Evolutionary conservation across 768 basidiomycete genomes (phyloP).

Genomic region (Leucogyrophana mollusca): DNA sequence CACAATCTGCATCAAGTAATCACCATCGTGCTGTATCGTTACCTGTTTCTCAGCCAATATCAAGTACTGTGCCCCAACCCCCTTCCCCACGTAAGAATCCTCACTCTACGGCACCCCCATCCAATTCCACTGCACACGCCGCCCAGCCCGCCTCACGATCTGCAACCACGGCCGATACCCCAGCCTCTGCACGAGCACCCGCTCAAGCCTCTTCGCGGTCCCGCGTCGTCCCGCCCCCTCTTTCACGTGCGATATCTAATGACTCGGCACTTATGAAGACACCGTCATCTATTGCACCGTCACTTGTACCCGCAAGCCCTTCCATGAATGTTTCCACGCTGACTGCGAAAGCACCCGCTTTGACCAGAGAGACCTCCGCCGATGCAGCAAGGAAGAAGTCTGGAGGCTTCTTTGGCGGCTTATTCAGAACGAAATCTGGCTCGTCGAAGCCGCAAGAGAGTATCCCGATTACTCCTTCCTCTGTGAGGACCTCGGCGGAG

Average conservation of each 20-base stretch:
- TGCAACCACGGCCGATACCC: conserved; percentile 21
- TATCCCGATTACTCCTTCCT: conserved; percentile 16
- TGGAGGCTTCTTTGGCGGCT: conserved; percentile 23
- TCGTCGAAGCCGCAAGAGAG: conserved; percentile 28
- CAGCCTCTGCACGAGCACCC: conserved; percentile 28
- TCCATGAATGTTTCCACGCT: conserved; percentile 8
- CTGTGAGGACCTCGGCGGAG: conserved; percentile 17
- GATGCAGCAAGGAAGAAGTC: conserved; percentile 33
- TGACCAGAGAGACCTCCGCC: conserved; percentile 1
- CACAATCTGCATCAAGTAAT: conserved; percentile 14
- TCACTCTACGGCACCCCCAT: conserved; percentile 2
- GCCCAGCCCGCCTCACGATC: conserved; percentile 25
- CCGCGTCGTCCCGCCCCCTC: conserved; percentile 17
- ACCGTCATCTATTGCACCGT: conserved; percentile 61
- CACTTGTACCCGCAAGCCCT: conserved; percentile 28
- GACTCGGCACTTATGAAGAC: conserved; percentile 59
- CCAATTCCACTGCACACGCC: conserved; percentile 22
- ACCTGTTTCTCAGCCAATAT: conserved; percentile 22
- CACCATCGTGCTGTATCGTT: conserved; percentile 39
- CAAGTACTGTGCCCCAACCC: conserved; percentile 12
- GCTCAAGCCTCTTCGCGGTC: conserved; percentile 29
- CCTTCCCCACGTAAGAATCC: conserved; percentile 24
- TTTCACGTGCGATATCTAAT: conserved; percentile 39
- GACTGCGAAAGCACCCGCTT: conserved; percentile 13
- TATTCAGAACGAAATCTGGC: conserved; percentile 30